phyloP scores from a whole-genome alignment of 768 basidiomycete genomes.

The Rhizopogon sp. region DNA sequence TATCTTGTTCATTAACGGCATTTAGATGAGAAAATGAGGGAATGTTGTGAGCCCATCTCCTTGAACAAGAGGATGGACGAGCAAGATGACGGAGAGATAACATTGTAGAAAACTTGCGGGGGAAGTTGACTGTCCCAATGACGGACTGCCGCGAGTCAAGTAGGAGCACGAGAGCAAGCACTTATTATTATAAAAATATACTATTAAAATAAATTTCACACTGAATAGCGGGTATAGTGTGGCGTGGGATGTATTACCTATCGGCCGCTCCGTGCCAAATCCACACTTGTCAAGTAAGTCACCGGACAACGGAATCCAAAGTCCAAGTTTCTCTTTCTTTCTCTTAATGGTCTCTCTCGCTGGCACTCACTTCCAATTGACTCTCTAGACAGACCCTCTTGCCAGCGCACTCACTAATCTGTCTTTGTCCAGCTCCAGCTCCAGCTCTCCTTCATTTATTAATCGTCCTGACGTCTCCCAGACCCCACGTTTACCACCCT shows the following conservation, averaged over 20 bases:
- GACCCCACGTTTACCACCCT: neutral
- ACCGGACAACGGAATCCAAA: slow-evolving; percentile 6
- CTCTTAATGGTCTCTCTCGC: slow-evolving; percentile 3
- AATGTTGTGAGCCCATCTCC: slow-evolving; percentile 16
- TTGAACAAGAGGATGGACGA: neutral
- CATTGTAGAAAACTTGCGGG: slow-evolving; percentile 2
- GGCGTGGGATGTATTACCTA: neutral
- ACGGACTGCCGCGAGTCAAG: neutral
- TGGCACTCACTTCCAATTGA: neutral
- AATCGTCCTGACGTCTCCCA: neutral
- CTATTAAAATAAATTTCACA: neutral
- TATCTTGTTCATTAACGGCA: slow-evolving; percentile 51
- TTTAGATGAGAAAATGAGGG: slow-evolving; percentile 31
- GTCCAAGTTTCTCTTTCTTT: slow-evolving; percentile 1
- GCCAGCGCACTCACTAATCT: neutral
- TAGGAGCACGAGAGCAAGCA: too few relatives aligned
- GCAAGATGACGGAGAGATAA: slow-evolving; percentile 3
- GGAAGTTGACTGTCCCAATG: neutral
- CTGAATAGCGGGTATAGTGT: neutral
- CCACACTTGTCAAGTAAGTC: slow-evolving; percentile 6
- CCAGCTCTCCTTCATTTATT: neutral
- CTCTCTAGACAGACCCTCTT: too few relatives aligned
- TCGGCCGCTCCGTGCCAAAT: neutral
- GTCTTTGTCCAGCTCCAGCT: neutral
- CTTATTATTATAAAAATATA: neutral